These are phyloP conservation scores for Apophysomyces sp. DNA, from an alignment of 371 early-diverging fungal genomes.

Conservation along the genomic window DNA sequence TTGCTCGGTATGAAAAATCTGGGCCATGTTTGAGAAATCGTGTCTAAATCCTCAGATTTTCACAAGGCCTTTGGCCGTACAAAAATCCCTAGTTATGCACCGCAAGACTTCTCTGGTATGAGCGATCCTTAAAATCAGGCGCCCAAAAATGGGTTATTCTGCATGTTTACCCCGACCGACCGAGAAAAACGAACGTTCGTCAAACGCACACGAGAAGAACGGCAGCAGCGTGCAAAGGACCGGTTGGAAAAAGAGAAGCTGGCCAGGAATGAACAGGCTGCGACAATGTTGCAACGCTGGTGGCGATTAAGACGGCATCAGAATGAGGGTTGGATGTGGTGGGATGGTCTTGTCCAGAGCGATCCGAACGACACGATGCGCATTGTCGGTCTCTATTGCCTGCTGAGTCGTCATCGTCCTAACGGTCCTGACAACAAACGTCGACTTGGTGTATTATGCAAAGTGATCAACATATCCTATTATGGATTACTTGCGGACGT, in stretches of 20 bases:
- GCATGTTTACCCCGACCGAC: slow-evolving; percentile 39
- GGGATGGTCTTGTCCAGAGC: slow-evolving; percentile 15
- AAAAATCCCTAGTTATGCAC: too few species aligned
- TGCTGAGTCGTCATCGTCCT: slow-evolving; percentile 5
- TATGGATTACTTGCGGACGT: slow-evolving; percentile 31
- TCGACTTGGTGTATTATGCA: slow-evolving; percentile 18
- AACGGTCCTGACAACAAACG: slow-evolving; percentile 2
- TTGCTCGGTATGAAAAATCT: too few species aligned
- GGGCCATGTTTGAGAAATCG: too few species aligned
- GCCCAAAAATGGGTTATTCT: background rate
- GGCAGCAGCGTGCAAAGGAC: slow-evolving; percentile 40
- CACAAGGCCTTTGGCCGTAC: too few species aligned
- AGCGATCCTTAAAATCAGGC: background rate
- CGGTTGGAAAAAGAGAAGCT: slow-evolving; percentile 14
- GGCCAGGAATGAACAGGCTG: slow-evolving; percentile 19
- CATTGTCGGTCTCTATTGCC: slow-evolving; percentile 26
- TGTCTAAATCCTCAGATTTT: too few species aligned
- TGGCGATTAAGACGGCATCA: slow-evolving; percentile 23
- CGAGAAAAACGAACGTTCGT: slow-evolving; percentile 36
- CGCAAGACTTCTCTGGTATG: background rate
- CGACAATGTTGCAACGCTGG: slow-evolving; percentile 24
- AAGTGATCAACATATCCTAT: slow-evolving; percentile 18
- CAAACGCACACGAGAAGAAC: slow-evolving; percentile 31
- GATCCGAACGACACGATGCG: background rate
- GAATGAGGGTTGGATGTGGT: slow-evolving; percentile 19